Conservation (phyloP, 768 basidiomycete species). For the Psilocybe cubensis region DNA sequence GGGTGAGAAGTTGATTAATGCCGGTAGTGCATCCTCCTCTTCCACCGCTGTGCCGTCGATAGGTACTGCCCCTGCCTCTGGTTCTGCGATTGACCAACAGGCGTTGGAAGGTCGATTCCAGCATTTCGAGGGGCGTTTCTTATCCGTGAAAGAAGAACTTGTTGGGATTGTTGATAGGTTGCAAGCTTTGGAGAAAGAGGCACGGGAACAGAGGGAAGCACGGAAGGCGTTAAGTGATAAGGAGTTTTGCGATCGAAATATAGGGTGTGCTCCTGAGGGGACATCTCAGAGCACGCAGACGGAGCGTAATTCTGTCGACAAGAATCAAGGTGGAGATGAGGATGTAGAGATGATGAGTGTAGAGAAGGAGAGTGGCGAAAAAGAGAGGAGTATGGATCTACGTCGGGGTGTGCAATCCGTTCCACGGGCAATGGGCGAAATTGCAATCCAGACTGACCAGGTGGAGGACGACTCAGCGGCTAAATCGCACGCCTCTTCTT, state of each 20-base stretch:
- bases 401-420: neutral
- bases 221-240: neutral
- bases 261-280: neutral
- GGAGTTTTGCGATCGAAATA: neutral
- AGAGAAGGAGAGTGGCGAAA: neutral
- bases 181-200: constrained; percentile 11
- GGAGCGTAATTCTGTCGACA: neutral
- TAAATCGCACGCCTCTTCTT: neutral
- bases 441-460: constrained; percentile 7
- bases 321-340: neutral
- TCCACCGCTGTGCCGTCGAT: neutral
- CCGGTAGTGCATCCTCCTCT: neutral
- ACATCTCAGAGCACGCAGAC: neutral
- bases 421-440: constrained; percentile 4
- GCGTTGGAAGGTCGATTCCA: constrained; percentile 7
- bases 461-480: neutral
- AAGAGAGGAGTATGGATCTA: neutral
- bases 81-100: neutral
- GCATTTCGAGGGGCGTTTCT: constrained; percentile 18
- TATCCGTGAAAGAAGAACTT: constrained; percentile 16
- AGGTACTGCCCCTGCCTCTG: neutral
- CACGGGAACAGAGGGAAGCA: neutral
- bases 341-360: constrained; percentile 9
- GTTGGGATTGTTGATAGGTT: constrained; percentile 17
- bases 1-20: neutral